Percentiles rank a stretch among this genome's conserved stretches.
Conservation (phyloP, 345 rosid genomes). For the Euphorbia pulcherrima region DNA sequence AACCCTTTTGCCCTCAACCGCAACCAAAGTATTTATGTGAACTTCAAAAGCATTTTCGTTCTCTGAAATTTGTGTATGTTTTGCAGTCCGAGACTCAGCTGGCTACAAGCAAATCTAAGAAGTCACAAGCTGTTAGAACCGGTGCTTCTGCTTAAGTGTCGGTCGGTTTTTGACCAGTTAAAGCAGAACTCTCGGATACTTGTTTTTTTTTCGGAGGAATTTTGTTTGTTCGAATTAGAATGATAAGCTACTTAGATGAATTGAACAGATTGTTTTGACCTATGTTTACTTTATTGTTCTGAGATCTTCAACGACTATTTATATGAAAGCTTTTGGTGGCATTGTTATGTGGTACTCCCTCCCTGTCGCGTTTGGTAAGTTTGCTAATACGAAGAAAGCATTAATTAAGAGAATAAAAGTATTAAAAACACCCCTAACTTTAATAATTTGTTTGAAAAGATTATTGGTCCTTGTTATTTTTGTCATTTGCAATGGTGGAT, state of each 20-base stretch:
- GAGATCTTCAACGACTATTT: constrained; percentile 8
- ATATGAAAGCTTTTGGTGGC: not conserved
- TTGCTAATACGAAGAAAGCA: too few species aligned
- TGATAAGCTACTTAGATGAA: constrained; percentile 24
- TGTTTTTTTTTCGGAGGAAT: constrained; percentile 8
- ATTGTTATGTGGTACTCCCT: too few species aligned
- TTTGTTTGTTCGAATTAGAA: constrained; percentile 24
- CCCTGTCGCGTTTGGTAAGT: too few species aligned
- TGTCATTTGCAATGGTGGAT: too few species aligned
- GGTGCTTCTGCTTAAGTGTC: constrained; percentile 31
- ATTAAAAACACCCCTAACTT: too few species aligned
- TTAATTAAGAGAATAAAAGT: too few species aligned
- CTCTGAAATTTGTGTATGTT: too few species aligned
- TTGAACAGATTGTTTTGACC: constrained; percentile 8
- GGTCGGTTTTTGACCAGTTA: not conserved
- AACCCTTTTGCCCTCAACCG: too few species aligned
- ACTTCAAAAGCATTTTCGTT: too few species aligned
- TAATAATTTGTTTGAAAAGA: too few species aligned
- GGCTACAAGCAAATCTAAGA: constrained; percentile 71
- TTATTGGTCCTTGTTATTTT: too few species aligned
- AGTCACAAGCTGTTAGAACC: constrained; percentile 40
- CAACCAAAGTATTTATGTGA: too few species aligned
- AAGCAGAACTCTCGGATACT: not conserved
- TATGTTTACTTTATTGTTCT: constrained; percentile 13
- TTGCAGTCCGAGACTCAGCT: constrained; percentile 84